Percentiles rank a stretch among this genome's conserved stretches.
Conservation (phyloP, 371 early-diverging fungal genomes). For the Mycotypha africana region DNA sequence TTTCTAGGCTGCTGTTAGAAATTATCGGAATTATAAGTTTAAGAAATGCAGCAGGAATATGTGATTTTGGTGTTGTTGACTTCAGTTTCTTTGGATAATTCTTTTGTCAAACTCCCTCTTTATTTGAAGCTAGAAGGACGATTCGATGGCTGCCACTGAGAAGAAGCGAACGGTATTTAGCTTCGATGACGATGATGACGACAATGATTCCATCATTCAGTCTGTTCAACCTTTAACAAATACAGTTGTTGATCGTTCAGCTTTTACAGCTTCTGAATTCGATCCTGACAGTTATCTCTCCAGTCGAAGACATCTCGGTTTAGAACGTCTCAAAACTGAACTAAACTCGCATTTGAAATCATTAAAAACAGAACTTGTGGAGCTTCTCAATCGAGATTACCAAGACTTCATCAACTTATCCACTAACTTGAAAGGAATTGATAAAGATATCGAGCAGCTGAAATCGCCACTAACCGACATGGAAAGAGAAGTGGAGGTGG, state of each 20-base stretch:
- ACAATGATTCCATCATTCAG: slow-evolving; percentile 15
- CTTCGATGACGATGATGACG: slow-evolving; percentile 40
- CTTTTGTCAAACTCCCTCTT: too few relatives aligned
- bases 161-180: slow-evolving; percentile 20
- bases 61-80: too few relatives aligned
- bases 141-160: too few relatives aligned
- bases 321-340: slow-evolving; percentile 64
- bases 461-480: slow-evolving; percentile 53
- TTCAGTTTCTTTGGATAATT: too few relatives aligned
- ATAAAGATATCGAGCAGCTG: slow-evolving; percentile 61
- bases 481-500: slow-evolving; percentile 56
- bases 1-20: too few relatives aligned
- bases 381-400: slow-evolving; percentile 78
- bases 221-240: slow-evolving; percentile 33
- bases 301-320: slow-evolving; percentile 60
- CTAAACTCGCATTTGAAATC: slow-evolving; percentile 53
- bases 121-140: too few relatives aligned
- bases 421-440: slow-evolving; percentile 75
- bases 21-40: too few relatives aligned
- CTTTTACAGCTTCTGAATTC: slow-evolving; percentile 47
- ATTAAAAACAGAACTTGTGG: slow-evolving; percentile 71
- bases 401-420: slow-evolving; percentile 79
- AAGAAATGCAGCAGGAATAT: too few relatives aligned
- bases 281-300: slow-evolving; percentile 60
- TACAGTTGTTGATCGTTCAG: slow-evolving; percentile 46